Base-by-base conservation (phyloP, 2,329 filamentous ascomycete species). In the Nigrospora oryzae region DNA sequence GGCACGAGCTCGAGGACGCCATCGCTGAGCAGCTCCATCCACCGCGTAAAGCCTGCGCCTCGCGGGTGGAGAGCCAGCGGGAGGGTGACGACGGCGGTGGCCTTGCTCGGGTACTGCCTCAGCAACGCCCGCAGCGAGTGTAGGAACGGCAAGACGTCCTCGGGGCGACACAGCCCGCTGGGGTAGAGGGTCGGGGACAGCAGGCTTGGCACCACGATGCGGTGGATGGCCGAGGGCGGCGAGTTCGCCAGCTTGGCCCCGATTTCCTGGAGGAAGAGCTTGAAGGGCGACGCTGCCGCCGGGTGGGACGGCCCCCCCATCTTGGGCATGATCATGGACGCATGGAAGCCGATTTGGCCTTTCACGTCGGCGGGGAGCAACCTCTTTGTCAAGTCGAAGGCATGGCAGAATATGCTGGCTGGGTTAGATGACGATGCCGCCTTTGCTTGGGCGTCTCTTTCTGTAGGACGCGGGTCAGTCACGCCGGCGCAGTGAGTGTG, bases 101-200 rank as follows among this genome's bases (percentile, higher is more conserved):
- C 63, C 15, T 79, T 81, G 2, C 68, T 70, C 2, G 80, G 62
- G 51, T 88, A 76, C 45, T 77, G 75, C 11, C 86, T 81, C 36
- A 96, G 72, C 3, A 98, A 69, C 4, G 82, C 81, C 40, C 88
- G 79, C 13, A 98, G 69, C 3, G 75, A 74, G 55, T 95, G 89
- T 4, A 97, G 66, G 59, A 97, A 95, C 49, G 82, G 83, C 30
- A 97, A 70, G 19, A 95, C 68, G 55, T 85, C 74, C 30, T 82
- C 69, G 1, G 91, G 89, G n/a, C 76, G 75, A 51, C 79, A 81
- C 38, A 81, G 73, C 23, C 78, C 71, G 2, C 85, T 73, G 19
- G 84, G 77, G 58, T 96, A 97, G 13, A 90, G 63, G 2, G 86
- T 84, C n/a, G 93, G 91, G 4, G 88, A 93, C 19, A 97, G 77